Evolutionary conservation across 192 early-diverging fungal genomes (phyloP).

Genomic region (Coemansia sp.): DNA sequence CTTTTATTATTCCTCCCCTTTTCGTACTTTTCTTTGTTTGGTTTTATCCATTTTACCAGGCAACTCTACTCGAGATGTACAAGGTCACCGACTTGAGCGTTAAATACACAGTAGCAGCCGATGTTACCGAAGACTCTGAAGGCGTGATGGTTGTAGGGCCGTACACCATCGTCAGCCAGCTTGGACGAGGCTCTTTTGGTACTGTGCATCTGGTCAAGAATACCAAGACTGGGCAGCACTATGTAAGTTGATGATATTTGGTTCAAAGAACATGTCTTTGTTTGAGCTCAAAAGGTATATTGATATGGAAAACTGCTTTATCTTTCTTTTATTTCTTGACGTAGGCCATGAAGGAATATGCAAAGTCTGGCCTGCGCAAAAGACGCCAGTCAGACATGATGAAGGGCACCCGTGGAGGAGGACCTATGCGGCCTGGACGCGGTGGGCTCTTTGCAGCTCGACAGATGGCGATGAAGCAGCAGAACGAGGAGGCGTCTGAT

Average conservation of each 20-base stretch:
- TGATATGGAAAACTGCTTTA: not conserved
- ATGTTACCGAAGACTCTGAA: conserved; percentile 65
- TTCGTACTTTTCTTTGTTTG: conserved; percentile 3
- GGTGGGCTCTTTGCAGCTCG: conserved; percentile 45
- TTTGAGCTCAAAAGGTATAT: not conserved
- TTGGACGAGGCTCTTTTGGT: conserved; percentile 90
- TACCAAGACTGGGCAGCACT: conserved; percentile 53
- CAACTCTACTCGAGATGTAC: conserved; percentile 27
- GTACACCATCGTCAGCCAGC: conserved; percentile 71
- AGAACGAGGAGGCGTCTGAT: conserved; percentile 51
- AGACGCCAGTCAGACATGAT: conserved; percentile 60
- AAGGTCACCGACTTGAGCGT: conserved; percentile 40
- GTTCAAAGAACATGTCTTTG: no score
- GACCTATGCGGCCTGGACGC: conserved; percentile 59
- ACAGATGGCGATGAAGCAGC: conserved; percentile 25
- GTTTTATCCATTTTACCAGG: not conserved
- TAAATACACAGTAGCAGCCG: conserved; percentile 61
- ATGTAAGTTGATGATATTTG: conserved; percentile 48
- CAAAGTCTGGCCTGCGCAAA: conserved; percentile 79
- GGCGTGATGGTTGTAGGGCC: conserved; percentile 80
- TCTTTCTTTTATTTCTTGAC: not conserved
- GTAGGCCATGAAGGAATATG: conserved; percentile 93
- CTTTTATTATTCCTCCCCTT: not conserved
- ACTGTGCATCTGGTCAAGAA: conserved; percentile 77
- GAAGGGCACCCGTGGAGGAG: conserved; percentile 32